Conservation (phyloP, 257 asterid species). For the Nicotiana tomentosiformis region DNA sequence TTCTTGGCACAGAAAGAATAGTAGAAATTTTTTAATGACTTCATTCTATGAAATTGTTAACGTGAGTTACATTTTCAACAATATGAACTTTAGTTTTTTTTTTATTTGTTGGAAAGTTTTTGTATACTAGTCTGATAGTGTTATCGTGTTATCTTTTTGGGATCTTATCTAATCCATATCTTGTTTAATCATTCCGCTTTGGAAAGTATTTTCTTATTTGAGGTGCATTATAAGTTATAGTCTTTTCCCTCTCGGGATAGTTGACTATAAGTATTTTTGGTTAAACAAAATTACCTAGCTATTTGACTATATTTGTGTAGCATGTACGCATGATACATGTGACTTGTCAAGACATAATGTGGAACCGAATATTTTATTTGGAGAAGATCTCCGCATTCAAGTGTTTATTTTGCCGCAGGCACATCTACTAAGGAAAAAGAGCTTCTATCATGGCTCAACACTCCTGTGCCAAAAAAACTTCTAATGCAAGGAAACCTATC, state of each 20-base stretch:
- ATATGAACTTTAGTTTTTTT: too few relatives aligned
- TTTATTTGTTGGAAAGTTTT: neutral
- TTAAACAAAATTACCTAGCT: neutral
- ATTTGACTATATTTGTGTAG: neutral
- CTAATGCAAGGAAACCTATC: constrained; percentile 65
- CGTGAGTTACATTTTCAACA: neutral
- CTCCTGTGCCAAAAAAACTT: constrained; percentile 39
- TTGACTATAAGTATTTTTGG: neutral
- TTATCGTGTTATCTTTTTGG: neutral
- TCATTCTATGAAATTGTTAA: neutral
- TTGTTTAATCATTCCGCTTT: neutral
- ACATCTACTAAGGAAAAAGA: constrained; percentile 56
- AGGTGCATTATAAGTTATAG: neutral
- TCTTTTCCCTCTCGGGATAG: neutral
- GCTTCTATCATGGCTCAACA: constrained; percentile 66
- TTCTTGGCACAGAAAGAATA: neutral
- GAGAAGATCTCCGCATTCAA: constrained; percentile 44
- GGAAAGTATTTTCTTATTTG: neutral
- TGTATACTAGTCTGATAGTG: neutral
- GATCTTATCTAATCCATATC: neutral
- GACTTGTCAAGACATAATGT: constrained; percentile 1
- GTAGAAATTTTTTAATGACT: neutral
- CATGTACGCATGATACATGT: neutral
- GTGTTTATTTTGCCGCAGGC: constrained; percentile 93
- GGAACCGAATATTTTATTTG: constrained; percentile 6